Evolutionary conservation across 192 early-diverging fungal species (phyloP), one percentile per base, ranked within the genome.

Genomic region (Podila minutissima): DNA sequence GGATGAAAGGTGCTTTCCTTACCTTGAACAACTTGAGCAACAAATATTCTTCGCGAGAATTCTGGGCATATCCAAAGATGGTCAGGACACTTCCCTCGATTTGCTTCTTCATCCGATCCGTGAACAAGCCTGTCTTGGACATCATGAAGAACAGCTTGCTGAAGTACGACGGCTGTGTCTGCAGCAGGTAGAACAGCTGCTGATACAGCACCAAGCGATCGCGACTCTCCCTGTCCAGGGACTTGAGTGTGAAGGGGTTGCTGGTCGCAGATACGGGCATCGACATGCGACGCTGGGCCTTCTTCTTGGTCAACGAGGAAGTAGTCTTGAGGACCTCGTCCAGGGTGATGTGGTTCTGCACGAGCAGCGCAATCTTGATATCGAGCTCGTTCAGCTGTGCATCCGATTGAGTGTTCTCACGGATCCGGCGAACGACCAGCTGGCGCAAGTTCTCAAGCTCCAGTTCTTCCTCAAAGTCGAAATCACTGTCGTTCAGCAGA

Each of bases 51-150:
- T 99, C 98, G 48, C 97, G 88, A 24, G 91, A 89, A 79, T 99
- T 97, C 78, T 98, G 98, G 0, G 97, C 97, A 86, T 97, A 99
- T 5, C 97, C 97, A 85, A 94, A 99, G 62, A 99, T 79, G 20
- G 97, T 93, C 64, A 99, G 82, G 11, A 97, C 96, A 0, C 94
- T 92, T 11, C 93, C 89, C 77, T 99, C 97, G 22, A 98, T 89
- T 59, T 97, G 90, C 85, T 94, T 94, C 55, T 91, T 93, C 15
- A 87, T 84, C 62, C 78, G 88, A 19, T 87, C 84, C 6, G 81
- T 72, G 50, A 85, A 83, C 2, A 92, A 91, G 24, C 93, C 89
- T 3, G 82, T 90, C 86, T 97, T 95, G 88, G 96, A 97, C 53
- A 98, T 87, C 41, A 92, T 82, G 41, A 95, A 96, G 88, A 99